Evolutionary conservation across 139 green algal species (phyloP).

Genomic region (Zygnema circumcarinatum): DNA sequence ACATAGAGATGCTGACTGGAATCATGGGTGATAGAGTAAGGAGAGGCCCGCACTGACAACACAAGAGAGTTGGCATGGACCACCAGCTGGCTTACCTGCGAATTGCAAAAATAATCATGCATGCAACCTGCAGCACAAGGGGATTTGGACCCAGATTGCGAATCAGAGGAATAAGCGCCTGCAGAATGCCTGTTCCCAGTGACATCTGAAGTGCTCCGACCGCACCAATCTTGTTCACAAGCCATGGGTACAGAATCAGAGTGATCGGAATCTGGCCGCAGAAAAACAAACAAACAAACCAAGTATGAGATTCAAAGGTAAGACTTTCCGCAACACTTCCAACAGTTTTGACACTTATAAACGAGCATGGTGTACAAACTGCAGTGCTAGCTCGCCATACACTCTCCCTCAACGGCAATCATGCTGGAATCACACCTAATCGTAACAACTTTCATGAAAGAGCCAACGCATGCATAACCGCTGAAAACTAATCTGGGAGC

Average conservation of each 20-base stretch:
- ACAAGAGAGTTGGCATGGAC: no score
- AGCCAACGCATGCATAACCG: no score
- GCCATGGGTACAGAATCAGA: neutral
- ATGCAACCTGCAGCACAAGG: neutral
- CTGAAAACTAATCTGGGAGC: no score
- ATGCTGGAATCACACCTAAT: no score
- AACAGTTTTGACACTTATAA: no score
- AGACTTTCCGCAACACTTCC: no score
- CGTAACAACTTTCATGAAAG: no score
- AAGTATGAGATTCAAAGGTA: no score
- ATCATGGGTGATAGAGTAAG: neutral
- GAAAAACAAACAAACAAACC: no score
- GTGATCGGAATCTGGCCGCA: conserved; percentile 1
- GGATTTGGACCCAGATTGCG: neutral
- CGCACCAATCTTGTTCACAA: neutral
- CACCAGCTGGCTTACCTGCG: neutral
- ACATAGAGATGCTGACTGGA: neutral
- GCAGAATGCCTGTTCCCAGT: neutral
- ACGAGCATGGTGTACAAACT: no score
- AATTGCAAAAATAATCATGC: conserved; percentile 1
- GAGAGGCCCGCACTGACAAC: neutral
- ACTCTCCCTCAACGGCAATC: no score
- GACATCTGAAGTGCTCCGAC: neutral
- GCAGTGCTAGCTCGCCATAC: no score
- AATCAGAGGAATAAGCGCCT: neutral